Base-by-base conservation (phyloP, 176 grass and related monocot species). In the Areca catechu region DNA sequence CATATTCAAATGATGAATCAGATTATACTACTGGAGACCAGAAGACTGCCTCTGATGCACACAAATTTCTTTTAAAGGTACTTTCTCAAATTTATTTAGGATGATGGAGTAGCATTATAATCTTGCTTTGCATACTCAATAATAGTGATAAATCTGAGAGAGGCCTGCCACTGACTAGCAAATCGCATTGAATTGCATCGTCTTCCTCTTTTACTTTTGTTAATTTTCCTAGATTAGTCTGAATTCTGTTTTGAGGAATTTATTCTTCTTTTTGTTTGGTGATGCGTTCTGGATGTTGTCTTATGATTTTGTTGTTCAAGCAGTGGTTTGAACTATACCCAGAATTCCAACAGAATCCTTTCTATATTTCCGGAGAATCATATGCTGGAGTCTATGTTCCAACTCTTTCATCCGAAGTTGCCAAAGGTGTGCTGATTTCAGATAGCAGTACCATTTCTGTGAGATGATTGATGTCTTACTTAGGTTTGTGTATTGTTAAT, bases 301-400 rank as follows among this genome's bases (percentile, higher is more conserved):
- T 43, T 9, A 9, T 18, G 49, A 20, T 80, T 70, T 30, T 69
- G 7, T 20, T 20, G 53, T 63, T 15, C 55, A n/a, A 54, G 24
- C 80, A 97, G 92, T 97, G 92, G 92, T 88, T 91, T 70, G 60
- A 88, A 24, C 66, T 84, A 61, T 97, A 97, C 60, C 77, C 92
- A 49, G 86, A 97, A 62, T 97, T 91, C 62, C 72, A 75, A 20
- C 69, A 48, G 30, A 97, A 91, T 58, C 65, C 86, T 5, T 91
- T 97, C 66, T 97, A 88, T 53, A 97, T 97, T 54, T 22, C 80
- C 60, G 92, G 92, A 34, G 92, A 97, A 51, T 97, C 92, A 3
- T 97, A 97, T 68, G 92, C 92, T 4, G 92, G 92, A 60, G 80
- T 97, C 56, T 97, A 97, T 75, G 86, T 97, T 60, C 92, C 92